A percentile compares a stretch with the other conserved stretches of the same genome.
These are phyloP conservation scores for Chenopodium quinoa DNA, from an alignment of 148 eudicot genomes.

Conservation along the genomic window DNA sequence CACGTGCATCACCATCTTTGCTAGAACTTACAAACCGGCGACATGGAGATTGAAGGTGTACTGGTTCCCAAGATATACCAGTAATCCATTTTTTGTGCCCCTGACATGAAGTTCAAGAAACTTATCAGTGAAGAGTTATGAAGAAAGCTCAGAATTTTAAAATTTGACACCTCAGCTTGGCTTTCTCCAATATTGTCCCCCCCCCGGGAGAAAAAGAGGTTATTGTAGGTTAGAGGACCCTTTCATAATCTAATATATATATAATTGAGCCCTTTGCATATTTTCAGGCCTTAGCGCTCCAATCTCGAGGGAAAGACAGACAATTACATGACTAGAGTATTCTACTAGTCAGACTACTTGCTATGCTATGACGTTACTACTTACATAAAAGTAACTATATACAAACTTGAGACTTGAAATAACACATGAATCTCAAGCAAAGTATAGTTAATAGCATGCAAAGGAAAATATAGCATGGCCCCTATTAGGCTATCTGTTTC, in stretches of 20 bases:
- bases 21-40: conserved; percentile 95
- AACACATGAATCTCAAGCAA: not conserved
- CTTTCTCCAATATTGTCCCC: not conserved
- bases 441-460: not conserved
- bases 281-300: not conserved
- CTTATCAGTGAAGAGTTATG: not conserved
- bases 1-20: conserved; percentile 98
- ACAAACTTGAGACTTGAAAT: not conserved
- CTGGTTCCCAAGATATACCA: conserved; percentile 95
- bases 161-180: not conserved
- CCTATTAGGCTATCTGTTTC: no score
- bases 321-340: not conserved
- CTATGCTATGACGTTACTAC: not conserved
- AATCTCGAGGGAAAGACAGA: not conserved
- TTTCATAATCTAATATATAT: not conserved
- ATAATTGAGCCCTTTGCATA: not conserved
- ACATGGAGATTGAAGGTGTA: conserved; percentile 80
- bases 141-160: not conserved
- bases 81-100: conserved; percentile 99
- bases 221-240: not conserved
- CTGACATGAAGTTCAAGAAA: conserved; percentile 35
- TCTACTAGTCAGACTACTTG: not conserved
- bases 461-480: no score
- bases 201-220: not conserved
- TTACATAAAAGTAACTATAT: not conserved